Percentiles rank a stretch among this genome's conserved stretches.
phyloP scores from a whole-genome alignment of 2,329 filamentous ascomycete genomes.

The Bipolaris zeicola region DNA sequence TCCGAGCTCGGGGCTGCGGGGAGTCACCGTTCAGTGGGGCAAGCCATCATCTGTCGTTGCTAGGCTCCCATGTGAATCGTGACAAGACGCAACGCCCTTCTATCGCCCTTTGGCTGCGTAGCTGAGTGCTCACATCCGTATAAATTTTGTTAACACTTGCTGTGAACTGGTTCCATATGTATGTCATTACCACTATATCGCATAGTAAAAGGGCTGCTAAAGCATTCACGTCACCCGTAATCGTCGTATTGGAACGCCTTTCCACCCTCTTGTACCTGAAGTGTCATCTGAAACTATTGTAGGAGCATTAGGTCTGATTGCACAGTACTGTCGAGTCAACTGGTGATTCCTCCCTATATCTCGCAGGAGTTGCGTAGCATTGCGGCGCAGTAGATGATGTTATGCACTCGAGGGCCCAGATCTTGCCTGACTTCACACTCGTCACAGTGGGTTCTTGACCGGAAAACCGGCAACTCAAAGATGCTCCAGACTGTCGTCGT shows the following conservation, averaged over 20 bases:
- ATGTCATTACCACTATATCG: not conserved
- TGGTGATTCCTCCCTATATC: not conserved
- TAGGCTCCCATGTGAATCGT: conserved; percentile 2
- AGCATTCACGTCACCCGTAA: not conserved
- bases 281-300: not conserved
- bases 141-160: not conserved
- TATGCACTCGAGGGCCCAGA: not conserved
- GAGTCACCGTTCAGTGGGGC: conserved; percentile 11
- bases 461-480: not conserved
- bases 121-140: no score
- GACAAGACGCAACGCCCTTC: conserved; percentile 8
- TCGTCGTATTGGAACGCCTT: not conserved
- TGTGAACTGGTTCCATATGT: no score
- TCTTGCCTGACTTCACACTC: not conserved
- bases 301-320: not conserved
- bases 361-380: not conserved
- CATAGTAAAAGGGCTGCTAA: not conserved
- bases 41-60: conserved; percentile 5
- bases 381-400: no score
- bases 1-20: conserved; percentile 16
- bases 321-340: no score
- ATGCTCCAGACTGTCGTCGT: not conserved
- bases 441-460: not conserved
- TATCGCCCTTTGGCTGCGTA: conserved; percentile 1
- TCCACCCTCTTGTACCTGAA: not conserved